Evolutionary conservation across 805 yeast genomes (phyloP), one percentile per base, ranked within the genome.

Genomic region (Zygosaccharomyces pseudorouxii): DNA sequence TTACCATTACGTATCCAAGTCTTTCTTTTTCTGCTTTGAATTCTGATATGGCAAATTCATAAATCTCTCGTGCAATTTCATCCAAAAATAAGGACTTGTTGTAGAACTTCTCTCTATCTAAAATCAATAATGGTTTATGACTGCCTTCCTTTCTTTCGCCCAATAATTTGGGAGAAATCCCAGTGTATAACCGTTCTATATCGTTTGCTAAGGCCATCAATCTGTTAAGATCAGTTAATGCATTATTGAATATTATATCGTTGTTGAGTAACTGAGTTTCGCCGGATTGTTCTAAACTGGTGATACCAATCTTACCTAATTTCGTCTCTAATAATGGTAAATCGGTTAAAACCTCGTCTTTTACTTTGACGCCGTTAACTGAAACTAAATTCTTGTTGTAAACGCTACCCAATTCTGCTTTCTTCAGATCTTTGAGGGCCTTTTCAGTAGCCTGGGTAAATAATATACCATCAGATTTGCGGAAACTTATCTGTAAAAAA

Each of bases 181-280:
- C 56, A 42, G 67, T 65, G 19, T 77, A 83, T 25, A 89, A 64
- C 31, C 71, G 68, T 19, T 84, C 77, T 44, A 90, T 75, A 50
- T 89, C 90, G 54, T 79, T 79, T 2, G 90, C 95, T 55, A 86
- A 78, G n/a, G 79, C 74, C 82, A 87, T 83, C 45, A 89, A 70
- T 38, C 82, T 82, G 52, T 85, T 83, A 40, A 90, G 68, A 64
- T 89, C 97, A 38, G 81, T 83, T 35, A 90, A 67, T 0, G 97
- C 89, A 38, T 76, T 76, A 30, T 78, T 77, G 48, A 90, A 68
- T 0, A 89, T 73, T 14, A 73, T 62, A 42, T 84, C 84, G 55
- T 82, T 85, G 39, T 77, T 77, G 46, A 74, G 70, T 9, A 84
- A 71, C 52, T 77, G 76, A 38, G 71, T 68, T 45, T 78, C 82